phyloP scores from a whole-genome alignment of 805 yeast species.

The Saccharomycopsis synnaedendra region DNA sequence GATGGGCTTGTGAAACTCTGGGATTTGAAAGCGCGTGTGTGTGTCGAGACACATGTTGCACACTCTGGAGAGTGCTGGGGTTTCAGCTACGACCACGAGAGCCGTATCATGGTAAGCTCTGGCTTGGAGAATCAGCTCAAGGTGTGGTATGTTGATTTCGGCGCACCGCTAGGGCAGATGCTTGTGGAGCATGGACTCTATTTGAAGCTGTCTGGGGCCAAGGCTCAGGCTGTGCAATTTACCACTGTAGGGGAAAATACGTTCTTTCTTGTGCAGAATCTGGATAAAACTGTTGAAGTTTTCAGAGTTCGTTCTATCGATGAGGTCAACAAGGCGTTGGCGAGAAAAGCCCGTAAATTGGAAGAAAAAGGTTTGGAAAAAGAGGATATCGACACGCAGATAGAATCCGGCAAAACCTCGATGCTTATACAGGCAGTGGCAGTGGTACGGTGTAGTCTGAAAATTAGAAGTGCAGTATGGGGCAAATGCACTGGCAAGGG shows the following conservation, averaged over 20 bases:
- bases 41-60: conserved; percentile 90
- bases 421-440: conserved; percentile 62
- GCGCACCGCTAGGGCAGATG: conserved; percentile 31
- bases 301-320: conserved; percentile 66
- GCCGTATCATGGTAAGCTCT: conserved; percentile 47
- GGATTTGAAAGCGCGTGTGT: conserved; percentile 84
- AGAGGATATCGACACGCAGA: conserved; percentile 45
- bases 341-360: conserved; percentile 68
- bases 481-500: conserved; percentile 33
- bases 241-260: conserved; percentile 26
- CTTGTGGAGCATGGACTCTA: conserved; percentile 51
- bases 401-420: conserved; percentile 36
- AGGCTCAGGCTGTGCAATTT: conserved; percentile 54
- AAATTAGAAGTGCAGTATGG: conserved; percentile 62
- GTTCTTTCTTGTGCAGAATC: conserved; percentile 61
- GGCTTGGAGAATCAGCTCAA: conserved; percentile 77
- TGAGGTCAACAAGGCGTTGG: conserved; percentile 68
- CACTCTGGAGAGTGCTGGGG: conserved; percentile 94
- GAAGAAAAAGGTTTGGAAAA: conserved; percentile 55
- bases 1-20: conserved; percentile 90
- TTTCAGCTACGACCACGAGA: conserved; percentile 25
- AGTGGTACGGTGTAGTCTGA: conserved; percentile 50
- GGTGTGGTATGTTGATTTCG: conserved; percentile 66
- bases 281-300: conserved; percentile 71
- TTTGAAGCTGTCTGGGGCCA: conserved; percentile 66